Conservation (phyloP, 306 rosid genomes). For the Dryas alaskensis region DNA sequence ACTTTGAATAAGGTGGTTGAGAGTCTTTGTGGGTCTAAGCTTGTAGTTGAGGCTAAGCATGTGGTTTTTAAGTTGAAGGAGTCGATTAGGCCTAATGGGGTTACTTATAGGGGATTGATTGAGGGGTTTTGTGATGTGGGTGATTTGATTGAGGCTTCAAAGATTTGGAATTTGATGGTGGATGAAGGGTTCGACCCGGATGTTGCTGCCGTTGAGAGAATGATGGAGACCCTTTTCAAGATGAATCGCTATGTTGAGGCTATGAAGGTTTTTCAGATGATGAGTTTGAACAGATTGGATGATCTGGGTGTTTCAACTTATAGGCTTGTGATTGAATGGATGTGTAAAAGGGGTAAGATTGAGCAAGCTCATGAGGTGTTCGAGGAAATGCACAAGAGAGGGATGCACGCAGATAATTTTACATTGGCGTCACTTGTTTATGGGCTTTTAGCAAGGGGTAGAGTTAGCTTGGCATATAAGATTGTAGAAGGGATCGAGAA, state of each 20-base stretch:
- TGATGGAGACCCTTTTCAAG: conserved; percentile 71
- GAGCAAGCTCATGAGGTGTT: conserved; percentile 42
- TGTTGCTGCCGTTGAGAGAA: conserved; percentile 51
- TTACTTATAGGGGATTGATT: conserved; percentile 50
- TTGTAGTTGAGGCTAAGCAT: conserved; percentile 64
- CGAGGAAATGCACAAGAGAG: conserved; percentile 70
- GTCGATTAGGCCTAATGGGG: conserved; percentile 46
- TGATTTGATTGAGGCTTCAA: conserved; percentile 70
- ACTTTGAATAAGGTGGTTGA: conserved; percentile 55
- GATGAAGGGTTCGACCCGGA: conserved; percentile 66
- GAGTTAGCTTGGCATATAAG: conserved; percentile 54
- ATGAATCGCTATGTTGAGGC: conserved; percentile 49
- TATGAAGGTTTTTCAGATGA: conserved; percentile 57
- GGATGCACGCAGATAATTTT: conserved; percentile 44
- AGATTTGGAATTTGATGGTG: conserved; percentile 77
- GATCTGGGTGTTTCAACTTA: conserved; percentile 58
- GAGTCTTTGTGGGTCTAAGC: conserved; percentile 49
- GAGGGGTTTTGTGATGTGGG: conserved; percentile 66
- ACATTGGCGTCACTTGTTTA: conserved; percentile 47
- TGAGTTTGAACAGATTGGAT: conserved; percentile 59
- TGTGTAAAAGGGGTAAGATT: conserved; percentile 60
- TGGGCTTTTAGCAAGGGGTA: conserved; percentile 56
- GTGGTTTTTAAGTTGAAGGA: conserved; percentile 61
- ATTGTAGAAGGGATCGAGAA: conserved; percentile 29
- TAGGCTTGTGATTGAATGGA: conserved; percentile 59